These are phyloP conservation scores for Nemania abortiva DNA, from an alignment of 2,329 filamentous ascomycete species.

Conservation along the genomic window DNA sequence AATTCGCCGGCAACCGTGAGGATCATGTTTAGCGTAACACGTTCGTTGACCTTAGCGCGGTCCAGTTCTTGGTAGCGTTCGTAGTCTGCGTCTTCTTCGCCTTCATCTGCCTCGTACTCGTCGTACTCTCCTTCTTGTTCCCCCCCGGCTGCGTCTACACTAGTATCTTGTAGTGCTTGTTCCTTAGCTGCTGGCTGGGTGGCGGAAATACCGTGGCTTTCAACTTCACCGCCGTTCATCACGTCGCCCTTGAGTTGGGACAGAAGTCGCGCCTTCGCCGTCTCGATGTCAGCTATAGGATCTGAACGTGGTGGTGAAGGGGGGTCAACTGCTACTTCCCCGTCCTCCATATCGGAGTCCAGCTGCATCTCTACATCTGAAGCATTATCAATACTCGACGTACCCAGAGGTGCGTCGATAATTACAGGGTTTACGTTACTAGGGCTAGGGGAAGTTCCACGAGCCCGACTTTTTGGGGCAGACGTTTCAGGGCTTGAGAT, in stretches of 20 bases:
- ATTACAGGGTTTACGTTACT: conserved; percentile 42
- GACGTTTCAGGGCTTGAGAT: background rate
- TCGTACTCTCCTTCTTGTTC: conserved; percentile 11
- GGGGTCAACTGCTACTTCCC: conserved; percentile 54
- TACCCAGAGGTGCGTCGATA: conserved; percentile 56
- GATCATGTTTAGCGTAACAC: conserved; percentile 91
- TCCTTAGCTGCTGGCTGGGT: background rate
- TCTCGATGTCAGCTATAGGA: conserved; percentile 57
- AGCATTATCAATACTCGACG: conserved; percentile 53
- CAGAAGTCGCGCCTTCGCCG: conserved; percentile 63
- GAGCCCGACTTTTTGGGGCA: background rate
- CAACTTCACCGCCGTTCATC: background rate
- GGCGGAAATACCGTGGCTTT: background rate
- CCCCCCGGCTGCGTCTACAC: background rate
- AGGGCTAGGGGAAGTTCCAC: background rate
- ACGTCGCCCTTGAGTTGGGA: conserved; percentile 55
- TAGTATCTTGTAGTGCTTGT: background rate
- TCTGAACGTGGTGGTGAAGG: conserved; percentile 36
- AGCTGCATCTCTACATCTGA: conserved; percentile 52
- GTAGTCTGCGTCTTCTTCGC: conserved; percentile 47
- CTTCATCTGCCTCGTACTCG: conserved; percentile 13
- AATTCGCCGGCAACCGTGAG: conserved; percentile 87
- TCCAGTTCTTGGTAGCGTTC: conserved; percentile 37
- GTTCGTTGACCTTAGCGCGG: conserved; percentile 63
- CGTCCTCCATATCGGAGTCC: conserved; percentile 53